Conservation (phyloP, 371 early-diverging fungal species). For the Paramicrosporidium saccamoebae region DNA sequence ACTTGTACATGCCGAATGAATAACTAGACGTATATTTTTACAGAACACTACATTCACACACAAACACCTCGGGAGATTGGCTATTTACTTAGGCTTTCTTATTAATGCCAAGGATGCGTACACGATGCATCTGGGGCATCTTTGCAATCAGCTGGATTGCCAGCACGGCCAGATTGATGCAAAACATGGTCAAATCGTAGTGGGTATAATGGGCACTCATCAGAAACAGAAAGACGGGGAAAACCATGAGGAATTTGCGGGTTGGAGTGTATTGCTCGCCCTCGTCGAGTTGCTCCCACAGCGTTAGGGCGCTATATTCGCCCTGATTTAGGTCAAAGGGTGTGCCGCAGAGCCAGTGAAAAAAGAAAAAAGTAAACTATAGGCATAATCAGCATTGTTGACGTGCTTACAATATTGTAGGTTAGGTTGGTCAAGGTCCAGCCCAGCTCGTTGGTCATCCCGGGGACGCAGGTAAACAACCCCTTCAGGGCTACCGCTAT, state of each 20-base stretch:
- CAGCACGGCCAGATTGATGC: constrained; percentile 42
- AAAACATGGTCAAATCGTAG: constrained; percentile 54
- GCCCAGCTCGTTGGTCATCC: constrained; percentile 49
- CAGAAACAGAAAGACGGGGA: constrained; percentile 73
- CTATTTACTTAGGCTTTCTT: too few species aligned
- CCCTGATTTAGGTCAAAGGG: constrained; percentile 80
- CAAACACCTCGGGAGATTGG: too few species aligned
- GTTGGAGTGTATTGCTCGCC: constrained; percentile 87
- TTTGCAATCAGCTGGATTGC: constrained; percentile 58
- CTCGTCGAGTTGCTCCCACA: constrained; percentile 94
- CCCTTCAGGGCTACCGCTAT: constrained; percentile 38
- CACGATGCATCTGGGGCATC: constrained; percentile 70
- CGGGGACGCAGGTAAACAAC: constrained; percentile 52
- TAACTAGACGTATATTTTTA: too few species aligned
- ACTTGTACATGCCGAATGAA: too few species aligned
- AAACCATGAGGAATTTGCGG: constrained; percentile 65
- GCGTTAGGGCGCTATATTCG: constrained; percentile 63
- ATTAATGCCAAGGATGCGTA: constrained; percentile 84
- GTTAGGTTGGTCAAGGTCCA: constrained; percentile 80
- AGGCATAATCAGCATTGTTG: constrained; percentile 7
- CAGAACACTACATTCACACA: too few species aligned
- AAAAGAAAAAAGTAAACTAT: constrained; percentile 20
- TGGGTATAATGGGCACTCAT: constrained; percentile 76
- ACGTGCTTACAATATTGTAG: constrained; percentile 37
- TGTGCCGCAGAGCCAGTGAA: constrained; percentile 76